Conservation (phyloP, 129 eudicot species). For the Arctium minus region DNA sequence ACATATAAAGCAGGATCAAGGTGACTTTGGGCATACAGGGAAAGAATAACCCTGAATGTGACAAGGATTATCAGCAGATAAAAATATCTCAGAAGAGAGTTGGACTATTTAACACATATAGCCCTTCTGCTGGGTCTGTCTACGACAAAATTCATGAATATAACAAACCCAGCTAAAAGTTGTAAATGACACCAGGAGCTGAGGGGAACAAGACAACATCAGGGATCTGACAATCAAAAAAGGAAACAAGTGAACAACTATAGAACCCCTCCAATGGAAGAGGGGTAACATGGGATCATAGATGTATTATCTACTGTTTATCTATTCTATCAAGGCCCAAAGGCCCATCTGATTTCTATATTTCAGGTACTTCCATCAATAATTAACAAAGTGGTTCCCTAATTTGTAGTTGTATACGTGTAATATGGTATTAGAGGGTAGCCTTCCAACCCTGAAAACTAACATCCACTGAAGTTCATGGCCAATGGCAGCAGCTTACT, state of each 20-base stretch:
- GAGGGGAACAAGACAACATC: background rate
- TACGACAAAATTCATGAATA: background rate
- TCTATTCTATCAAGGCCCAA: background rate
- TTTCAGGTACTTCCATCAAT: background rate
- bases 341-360: background rate
- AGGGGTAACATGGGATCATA: background rate
- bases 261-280: background rate
- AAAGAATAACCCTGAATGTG: too few species aligned
- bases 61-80: too few species aligned
- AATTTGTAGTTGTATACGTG: too few species aligned
- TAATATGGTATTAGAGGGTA: too few species aligned
- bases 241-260: background rate
- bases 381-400: background rate
- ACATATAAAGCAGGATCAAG: too few species aligned
- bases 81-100: too few species aligned
- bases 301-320: background rate
- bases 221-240: background rate
- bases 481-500: background rate
- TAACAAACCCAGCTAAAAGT: background rate
- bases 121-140: background rate
- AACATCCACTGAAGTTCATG: background rate
- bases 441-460: background rate
- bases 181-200: background rate
- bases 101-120: too few species aligned
- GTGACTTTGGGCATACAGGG: too few species aligned